Evolutionary conservation across 2,329 filamentous ascomycete genomes (phyloP), one percentile per base, ranked within the genome.

Genomic region (Aquanectria penicillioides): DNA sequence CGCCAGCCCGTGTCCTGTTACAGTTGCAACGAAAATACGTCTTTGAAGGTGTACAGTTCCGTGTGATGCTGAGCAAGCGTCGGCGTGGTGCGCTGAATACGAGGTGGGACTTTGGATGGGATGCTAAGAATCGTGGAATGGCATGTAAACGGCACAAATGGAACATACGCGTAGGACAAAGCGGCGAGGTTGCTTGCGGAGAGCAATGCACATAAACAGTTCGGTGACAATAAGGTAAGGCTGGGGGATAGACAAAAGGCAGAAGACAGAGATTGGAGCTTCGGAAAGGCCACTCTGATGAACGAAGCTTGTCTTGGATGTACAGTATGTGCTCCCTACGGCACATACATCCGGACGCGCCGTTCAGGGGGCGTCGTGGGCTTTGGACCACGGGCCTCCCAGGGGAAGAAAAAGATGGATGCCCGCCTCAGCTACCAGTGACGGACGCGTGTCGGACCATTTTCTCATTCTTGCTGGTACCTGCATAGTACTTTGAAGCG

Each of bases 331-430:
- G n/a, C n/a, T n/a, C n/a, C n/a, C n/a, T n/a, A n/a, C n/a, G n/a
- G n/a, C n/a, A n/a, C n/a, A n/a, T n/a, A 44, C 15, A 47, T 55
- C 65, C 68, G 68, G 68, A 70, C 54, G 68, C 57, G 64, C 68
- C 66, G 68, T 60, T 70, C 68, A 70, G 68, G 68, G 67, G 68
- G 40, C 53, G 61, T 50, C 41, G 51, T 58, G 61, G 57, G 47
- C 49, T 40, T 26, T 13, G 15, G 25, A 25, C 44, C 58, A 61
- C 59, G 63, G 56, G 37, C 54, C 51, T 51, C 36, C 33, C 53
- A 61, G 48, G 57, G 63, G 61, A 60, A 31, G n/a, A 11, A 33
- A 15, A 34, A 22, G 36, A n/a, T n/a, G n/a, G n/a, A n/a, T n/a
- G n/a, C n/a, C 15, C 11, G 10, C 4, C 11, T 20, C 11, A 8